Evolutionary conservation across 768 basidiomycete species (phyloP).

Genomic region (Clavaria fumosa): DNA sequence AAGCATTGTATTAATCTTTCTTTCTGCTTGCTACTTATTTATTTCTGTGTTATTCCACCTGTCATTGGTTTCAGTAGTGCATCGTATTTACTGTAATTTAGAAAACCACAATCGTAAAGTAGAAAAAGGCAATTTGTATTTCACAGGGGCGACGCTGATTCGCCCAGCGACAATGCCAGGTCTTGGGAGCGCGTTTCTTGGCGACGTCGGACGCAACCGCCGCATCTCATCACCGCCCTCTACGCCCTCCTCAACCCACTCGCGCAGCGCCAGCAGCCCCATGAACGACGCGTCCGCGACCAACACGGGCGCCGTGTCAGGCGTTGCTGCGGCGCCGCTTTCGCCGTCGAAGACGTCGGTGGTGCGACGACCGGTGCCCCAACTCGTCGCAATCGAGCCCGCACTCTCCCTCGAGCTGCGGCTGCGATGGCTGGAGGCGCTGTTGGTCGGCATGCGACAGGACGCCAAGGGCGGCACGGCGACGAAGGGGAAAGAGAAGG

Average conservation of each 20-base stretch:
- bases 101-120: no score
- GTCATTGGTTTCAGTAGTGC: no score
- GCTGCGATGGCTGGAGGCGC: slow-evolving; percentile 65
- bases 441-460: slow-evolving; percentile 49
- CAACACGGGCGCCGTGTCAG: no score
- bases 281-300: slow-evolving; percentile 18
- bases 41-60: no score
- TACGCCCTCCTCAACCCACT: slow-evolving; percentile 18
- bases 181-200: slow-evolving; percentile 71
- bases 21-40: neutral
- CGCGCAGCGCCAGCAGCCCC: slow-evolving; percentile 19
- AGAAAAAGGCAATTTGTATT: no score
- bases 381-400: slow-evolving; percentile 37
- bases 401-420: slow-evolving; percentile 57
- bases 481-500: slow-evolving; percentile 28
- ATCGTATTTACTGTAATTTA: no score
- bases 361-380: slow-evolving; percentile 9
- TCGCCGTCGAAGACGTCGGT: neutral
- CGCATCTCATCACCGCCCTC: slow-evolving; percentile 33
- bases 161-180: slow-evolving; percentile 29
- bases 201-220: slow-evolving; percentile 56
- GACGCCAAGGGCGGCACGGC: slow-evolving; percentile 20
- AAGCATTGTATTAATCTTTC: slow-evolving; percentile 1
- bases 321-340: slow-evolving; percentile 14
- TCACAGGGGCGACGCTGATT: no score